These are phyloP conservation scores for Ophiostoma sp. DNA, from an alignment of 2,329 filamentous ascomycete genomes.

Conservation along the genomic window DNA sequence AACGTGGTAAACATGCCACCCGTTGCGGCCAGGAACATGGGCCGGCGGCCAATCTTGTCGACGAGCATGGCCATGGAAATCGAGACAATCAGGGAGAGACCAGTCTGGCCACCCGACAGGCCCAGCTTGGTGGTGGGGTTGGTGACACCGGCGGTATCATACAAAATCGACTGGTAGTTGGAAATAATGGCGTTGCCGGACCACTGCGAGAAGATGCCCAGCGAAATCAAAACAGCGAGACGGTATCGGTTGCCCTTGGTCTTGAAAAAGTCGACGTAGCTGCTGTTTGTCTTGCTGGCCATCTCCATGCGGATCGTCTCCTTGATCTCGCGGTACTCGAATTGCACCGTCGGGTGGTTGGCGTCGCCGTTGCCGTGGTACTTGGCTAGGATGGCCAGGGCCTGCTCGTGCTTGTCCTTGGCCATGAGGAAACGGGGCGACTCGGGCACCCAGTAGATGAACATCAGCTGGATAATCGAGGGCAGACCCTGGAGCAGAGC, in stretches of 20 bases:
- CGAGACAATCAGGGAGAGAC: constrained; percentile 54
- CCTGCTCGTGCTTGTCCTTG: constrained; percentile 60
- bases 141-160: constrained; percentile 53
- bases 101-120: constrained; percentile 51
- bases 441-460: constrained; percentile 69
- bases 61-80: constrained; percentile 53
- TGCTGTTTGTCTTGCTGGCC: constrained; percentile 48
- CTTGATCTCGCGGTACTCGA: constrained; percentile 66
- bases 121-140: constrained; percentile 48
- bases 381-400: constrained; percentile 58
- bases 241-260: constrained; percentile 65
- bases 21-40: constrained; percentile 53
- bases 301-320: constrained; percentile 60
- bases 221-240: constrained; percentile 60
- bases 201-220: constrained; percentile 68
- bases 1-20: constrained; percentile 51
- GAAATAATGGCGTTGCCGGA: constrained; percentile 67
- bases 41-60: constrained; percentile 56
- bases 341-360: constrained; percentile 62
- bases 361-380: constrained; percentile 61
- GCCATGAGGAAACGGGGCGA: constrained; percentile 65
- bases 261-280: constrained; percentile 60
- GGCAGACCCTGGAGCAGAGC: background rate
- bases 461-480: constrained; percentile 61
- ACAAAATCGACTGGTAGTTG: constrained; percentile 60